Conservation (phyloP, 2,329 filamentous ascomycete species). For the Penicillium fuscoglaucum region DNA sequence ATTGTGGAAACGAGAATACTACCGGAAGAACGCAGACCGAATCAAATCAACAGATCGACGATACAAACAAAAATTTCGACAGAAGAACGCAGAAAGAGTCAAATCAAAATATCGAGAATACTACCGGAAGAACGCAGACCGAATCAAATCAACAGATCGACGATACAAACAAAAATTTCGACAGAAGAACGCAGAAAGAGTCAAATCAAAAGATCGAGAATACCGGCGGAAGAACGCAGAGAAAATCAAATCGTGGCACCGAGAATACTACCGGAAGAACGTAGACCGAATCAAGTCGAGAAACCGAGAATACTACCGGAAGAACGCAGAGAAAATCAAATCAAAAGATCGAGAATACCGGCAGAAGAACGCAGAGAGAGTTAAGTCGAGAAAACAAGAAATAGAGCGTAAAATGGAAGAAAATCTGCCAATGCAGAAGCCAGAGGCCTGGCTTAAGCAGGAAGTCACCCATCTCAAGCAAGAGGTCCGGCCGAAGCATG, state of each 20-base stretch:
- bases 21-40: neutral
- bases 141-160: neutral
- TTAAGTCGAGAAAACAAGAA: neutral
- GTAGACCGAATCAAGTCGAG: too few relatives aligned
- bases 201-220: neutral
- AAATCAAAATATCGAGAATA: neutral
- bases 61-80: too few relatives aligned
- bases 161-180: too few relatives aligned
- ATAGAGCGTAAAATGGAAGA: neutral
- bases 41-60: neutral
- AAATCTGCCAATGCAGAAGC: neutral
- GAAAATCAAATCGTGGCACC: too few relatives aligned
- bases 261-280: neutral
- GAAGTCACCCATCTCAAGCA: neutral
- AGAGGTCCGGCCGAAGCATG: too few relatives aligned
- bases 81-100: neutral
- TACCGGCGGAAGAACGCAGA: neutral
- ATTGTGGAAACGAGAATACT: accelerated
- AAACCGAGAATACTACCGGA: neutral
- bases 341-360: neutral
- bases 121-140: neutral
- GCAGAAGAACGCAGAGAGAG: neutral
- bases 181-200: neutral
- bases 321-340: too few relatives aligned
- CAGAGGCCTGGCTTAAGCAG: neutral